phyloP scores from a whole-genome alignment of 164 flowering plant species.

The Magnolia officinalis region DNA sequence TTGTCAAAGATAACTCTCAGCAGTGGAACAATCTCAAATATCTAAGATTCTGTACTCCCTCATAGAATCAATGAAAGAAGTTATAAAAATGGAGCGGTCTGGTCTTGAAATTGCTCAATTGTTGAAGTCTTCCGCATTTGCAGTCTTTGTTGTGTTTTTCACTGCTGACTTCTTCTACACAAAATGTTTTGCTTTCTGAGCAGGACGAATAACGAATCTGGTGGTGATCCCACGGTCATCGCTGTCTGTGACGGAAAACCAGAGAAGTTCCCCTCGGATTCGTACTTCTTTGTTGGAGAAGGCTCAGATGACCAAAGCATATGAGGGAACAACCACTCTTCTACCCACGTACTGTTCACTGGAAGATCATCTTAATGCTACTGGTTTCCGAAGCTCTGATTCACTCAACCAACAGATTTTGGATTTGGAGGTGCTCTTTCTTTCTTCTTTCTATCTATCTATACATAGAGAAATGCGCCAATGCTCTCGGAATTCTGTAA shows the following conservation, averaged over 20 bases:
- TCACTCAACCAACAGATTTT: constrained; percentile 31
- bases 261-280: constrained; percentile 19
- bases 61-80: background rate
- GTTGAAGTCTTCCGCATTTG: background rate
- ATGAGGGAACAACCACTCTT: constrained; percentile 21
- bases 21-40: background rate
- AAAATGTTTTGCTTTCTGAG: constrained; percentile 1
- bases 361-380: constrained; percentile 16
- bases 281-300: constrained; percentile 41
- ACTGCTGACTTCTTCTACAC: background rate
- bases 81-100: background rate
- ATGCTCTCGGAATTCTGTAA: background rate
- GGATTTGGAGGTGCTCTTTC: constrained; percentile 41
- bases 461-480: background rate
- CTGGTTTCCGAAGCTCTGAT: constrained; percentile 20
- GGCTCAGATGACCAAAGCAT: constrained; percentile 24
- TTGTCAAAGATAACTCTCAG: background rate
- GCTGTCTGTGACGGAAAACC: constrained; percentile 18
- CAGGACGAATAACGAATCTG: constrained; percentile 50
- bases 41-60: background rate
- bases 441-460: constrained; percentile 8
- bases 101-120: background rate
- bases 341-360: constrained; percentile 22
- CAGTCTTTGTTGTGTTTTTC: background rate
- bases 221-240: constrained; percentile 37